These are phyloP conservation scores for Ananas comosus DNA, from an alignment of 176 grass and related monocot genomes.

Conservation along the genomic window DNA sequence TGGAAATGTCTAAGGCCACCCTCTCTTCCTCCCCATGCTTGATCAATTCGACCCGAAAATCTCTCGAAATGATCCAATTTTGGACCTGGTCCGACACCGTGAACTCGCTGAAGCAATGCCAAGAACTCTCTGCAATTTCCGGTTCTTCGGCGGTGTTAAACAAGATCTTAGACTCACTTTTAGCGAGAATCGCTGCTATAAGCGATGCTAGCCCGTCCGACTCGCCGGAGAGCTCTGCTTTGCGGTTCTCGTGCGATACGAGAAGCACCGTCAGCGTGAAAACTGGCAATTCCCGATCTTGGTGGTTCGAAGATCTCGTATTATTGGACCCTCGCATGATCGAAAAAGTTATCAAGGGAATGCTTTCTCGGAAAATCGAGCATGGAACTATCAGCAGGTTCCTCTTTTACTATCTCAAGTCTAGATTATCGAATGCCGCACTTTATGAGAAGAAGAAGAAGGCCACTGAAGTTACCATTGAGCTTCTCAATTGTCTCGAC, in stretches of 20 bases:
- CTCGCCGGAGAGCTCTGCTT: conserved; percentile 84
- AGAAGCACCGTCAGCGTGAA: conserved; percentile 67
- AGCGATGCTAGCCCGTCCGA: conserved; percentile 52
- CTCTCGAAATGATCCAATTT: conserved; percentile 51
- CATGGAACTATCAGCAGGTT: conserved; percentile 53
- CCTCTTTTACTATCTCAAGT: conserved; percentile 82
- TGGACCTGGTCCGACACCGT: conserved; percentile 77
- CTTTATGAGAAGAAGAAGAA: conserved; percentile 56
- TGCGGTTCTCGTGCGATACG: conserved; percentile 80
- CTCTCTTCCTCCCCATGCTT: conserved; percentile 34
- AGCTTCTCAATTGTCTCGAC: conserved; percentile 45
- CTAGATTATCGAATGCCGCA: conserved; percentile 20
- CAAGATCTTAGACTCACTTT: conserved; percentile 32
- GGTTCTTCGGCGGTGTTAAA: conserved; percentile 44
- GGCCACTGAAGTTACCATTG: conserved; percentile 38
- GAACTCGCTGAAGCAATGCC: conserved; percentile 59
- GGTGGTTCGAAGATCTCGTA: conserved; percentile 94
- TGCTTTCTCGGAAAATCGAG: conserved; percentile 46
- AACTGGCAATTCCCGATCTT: conserved; percentile 29
- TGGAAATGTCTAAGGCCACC: conserved; percentile 42
- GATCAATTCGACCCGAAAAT: conserved; percentile 36
- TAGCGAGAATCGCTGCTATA: conserved; percentile 42
- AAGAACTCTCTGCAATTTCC: conserved; percentile 34
- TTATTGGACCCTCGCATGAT: conserved; percentile 33
- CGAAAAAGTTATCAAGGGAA: conserved; percentile 42